phyloP scores from a whole-genome alignment of 1,139 yeast genomes.

The Suhomyces yuchorum region DNA sequence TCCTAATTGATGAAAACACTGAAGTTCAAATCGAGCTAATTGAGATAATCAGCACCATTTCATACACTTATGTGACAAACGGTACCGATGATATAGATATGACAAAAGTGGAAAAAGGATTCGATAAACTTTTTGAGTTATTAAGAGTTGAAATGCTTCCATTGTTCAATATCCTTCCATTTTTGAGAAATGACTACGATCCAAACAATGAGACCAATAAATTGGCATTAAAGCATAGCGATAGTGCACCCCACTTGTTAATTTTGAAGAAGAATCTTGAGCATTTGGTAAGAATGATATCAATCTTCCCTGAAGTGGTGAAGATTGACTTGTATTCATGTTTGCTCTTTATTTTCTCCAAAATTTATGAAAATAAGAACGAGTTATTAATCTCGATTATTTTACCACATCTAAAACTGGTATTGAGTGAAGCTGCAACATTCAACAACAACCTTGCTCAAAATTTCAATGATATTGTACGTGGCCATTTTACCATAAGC shows the following conservation, averaged over 20 bases:
- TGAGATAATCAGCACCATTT: conserved; percentile 57
- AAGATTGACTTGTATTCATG: conserved; percentile 72
- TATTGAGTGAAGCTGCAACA: conserved; percentile 35
- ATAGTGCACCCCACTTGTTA: conserved; percentile 35
- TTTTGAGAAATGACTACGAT: conserved; percentile 52
- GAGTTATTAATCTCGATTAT: conserved; percentile 51
- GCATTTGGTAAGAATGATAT: conserved; percentile 63
- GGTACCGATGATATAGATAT: conserved; percentile 5
- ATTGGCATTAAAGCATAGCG: conserved; percentile 34
- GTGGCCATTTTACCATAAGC: conserved; percentile 28
- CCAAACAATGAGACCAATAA: conserved; percentile 35
- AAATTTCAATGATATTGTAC: conserved; percentile 42
- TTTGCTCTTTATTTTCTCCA: conserved; percentile 62
- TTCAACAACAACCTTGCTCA: conserved; percentile 32
- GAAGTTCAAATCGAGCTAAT: conserved; percentile 57
- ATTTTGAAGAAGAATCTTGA: conserved; percentile 56
- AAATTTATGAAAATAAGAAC: conserved; percentile 54
- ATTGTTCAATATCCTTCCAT: conserved; percentile 60
- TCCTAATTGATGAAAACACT: conserved; percentile 57
- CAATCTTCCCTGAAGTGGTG: conserved; percentile 65
- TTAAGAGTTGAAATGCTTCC: conserved; percentile 73
- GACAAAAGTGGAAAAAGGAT: conserved; percentile 51
- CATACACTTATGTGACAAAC: conserved; percentile 28
- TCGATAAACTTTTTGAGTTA: conserved; percentile 81
- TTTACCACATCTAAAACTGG: conserved; percentile 60